Evolutionary conservation across 169 alveolate genomes (phyloP).

Genomic region (Eimeria praecox): DNA sequence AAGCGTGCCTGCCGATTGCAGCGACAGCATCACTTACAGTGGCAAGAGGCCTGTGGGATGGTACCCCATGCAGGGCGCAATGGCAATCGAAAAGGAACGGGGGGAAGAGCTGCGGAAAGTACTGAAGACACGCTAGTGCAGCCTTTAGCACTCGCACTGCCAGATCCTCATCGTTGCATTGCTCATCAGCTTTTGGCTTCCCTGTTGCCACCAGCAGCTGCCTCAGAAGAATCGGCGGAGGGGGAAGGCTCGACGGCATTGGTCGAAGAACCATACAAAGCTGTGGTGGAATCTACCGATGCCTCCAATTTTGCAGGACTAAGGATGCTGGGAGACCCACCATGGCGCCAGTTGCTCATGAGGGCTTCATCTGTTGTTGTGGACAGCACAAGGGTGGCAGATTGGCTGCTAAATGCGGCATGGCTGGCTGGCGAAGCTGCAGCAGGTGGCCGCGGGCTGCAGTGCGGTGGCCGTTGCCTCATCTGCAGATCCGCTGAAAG

Average conservation of each 20-base stretch:
- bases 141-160: slow-evolving; percentile 55
- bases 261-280: not conserved
- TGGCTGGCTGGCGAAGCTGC: slow-evolving; percentile 62
- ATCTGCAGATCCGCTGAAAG: slow-evolving; percentile 15
- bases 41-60: slow-evolving; percentile 2
- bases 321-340: slow-evolving; percentile 11
- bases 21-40: not conserved
- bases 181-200: slow-evolving; percentile 68
- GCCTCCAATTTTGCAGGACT: not conserved
- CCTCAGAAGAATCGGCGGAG: not conserved
- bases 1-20: slow-evolving; percentile 39
- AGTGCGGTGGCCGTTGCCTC: slow-evolving; percentile 56
- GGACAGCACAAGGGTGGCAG: slow-evolving; percentile 42
- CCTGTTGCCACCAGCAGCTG: slow-evolving; percentile 9
- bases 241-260: not conserved
- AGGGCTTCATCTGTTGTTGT: slow-evolving; percentile 12
- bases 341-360: slow-evolving; percentile 35
- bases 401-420: slow-evolving; percentile 61
- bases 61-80: not conserved
- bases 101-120: not conserved
- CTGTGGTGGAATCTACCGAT: not conserved
- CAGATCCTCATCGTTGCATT: slow-evolving; percentile 51
- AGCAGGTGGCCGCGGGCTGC: slow-evolving; percentile 41
- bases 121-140: not conserved
- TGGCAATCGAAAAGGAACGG: not conserved